Evolutionary conservation across 495 filamentous ascomycete species (phyloP).

Genomic region (Penicillium flavigenum): DNA sequence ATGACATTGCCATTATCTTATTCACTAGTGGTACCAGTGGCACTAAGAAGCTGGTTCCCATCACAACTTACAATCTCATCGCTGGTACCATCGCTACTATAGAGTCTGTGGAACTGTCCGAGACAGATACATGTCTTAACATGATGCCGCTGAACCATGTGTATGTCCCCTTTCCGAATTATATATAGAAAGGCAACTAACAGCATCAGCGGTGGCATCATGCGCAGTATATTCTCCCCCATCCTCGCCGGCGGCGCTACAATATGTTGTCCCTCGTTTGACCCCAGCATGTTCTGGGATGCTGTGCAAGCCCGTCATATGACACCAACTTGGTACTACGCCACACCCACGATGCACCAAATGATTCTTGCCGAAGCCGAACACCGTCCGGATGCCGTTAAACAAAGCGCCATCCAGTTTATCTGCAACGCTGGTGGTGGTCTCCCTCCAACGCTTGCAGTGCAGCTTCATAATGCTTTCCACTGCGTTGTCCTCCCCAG

Average conservation of each 20-base stretch:
- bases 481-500: slow-evolving; percentile 41
- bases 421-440: slow-evolving; percentile 48
- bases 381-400: slow-evolving; percentile 29
- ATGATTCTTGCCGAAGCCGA: slow-evolving; percentile 37
- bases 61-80: slow-evolving; percentile 38
- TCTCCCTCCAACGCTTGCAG: slow-evolving; percentile 41
- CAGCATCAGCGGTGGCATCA: slow-evolving; percentile 31
- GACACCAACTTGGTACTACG: slow-evolving; percentile 48
- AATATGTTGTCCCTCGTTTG: slow-evolving; percentile 47
- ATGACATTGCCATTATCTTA: slow-evolving; percentile 43
- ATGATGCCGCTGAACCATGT: slow-evolving; percentile 52
- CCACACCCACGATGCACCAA: slow-evolving; percentile 50
- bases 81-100: slow-evolving; percentile 39
- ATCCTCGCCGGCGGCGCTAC: slow-evolving; percentile 40
- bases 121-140: slow-evolving; percentile 41
- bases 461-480: slow-evolving; percentile 38
- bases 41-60: slow-evolving; percentile 46
- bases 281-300: slow-evolving; percentile 50
- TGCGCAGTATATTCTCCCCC: slow-evolving; percentile 43
- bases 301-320: slow-evolving; percentile 36
- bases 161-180: slow-evolving; percentile 17
- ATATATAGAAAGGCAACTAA: slow-evolving; percentile 9
- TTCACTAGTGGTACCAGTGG: slow-evolving; percentile 50
- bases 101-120: slow-evolving; percentile 39
- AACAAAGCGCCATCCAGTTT: slow-evolving; percentile 40